Conservation (phyloP, 805 yeast species). For the Starmerella roubikii region DNA sequence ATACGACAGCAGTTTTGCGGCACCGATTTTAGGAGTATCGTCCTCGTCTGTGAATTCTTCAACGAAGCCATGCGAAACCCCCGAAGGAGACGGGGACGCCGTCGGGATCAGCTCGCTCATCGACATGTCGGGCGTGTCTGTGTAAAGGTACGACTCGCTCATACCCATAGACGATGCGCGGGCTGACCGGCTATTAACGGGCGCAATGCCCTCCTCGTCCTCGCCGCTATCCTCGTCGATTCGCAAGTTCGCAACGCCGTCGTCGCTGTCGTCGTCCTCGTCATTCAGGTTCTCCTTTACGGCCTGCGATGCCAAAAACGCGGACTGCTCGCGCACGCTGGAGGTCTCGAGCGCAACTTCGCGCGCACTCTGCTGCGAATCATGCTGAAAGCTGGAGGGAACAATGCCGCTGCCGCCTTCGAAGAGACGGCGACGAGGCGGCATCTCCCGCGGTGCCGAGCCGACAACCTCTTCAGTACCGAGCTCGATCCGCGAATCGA, state of each 20-base stretch:
- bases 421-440: conserved; percentile 12
- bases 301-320: conserved; percentile 16
- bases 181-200: neutral
- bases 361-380: neutral
- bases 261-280: neutral
- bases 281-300: conserved; percentile 11
- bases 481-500: neutral
- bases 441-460: conserved; percentile 2
- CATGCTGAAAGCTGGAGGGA: conserved; percentile 7
- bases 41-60: neutral
- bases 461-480: neutral
- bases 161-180: neutral
- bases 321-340: conserved; percentile 18
- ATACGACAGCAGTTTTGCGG: conserved; percentile 22
- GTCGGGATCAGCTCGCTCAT: conserved; percentile 1
- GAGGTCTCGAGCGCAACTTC: conserved; percentile 13
- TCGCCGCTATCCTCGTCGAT: conserved; percentile 1
- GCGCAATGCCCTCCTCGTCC: neutral
- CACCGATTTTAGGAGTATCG: neutral
- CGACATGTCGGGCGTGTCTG: neutral
- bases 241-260: neutral
- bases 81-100: neutral
- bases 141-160: neutral
- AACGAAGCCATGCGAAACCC: neutral
- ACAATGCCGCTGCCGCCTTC: conserved; percentile 13